These are phyloP conservation scores for Populus hybrid DNA, from an alignment of 441 rosid species.

Conservation along the genomic window DNA sequence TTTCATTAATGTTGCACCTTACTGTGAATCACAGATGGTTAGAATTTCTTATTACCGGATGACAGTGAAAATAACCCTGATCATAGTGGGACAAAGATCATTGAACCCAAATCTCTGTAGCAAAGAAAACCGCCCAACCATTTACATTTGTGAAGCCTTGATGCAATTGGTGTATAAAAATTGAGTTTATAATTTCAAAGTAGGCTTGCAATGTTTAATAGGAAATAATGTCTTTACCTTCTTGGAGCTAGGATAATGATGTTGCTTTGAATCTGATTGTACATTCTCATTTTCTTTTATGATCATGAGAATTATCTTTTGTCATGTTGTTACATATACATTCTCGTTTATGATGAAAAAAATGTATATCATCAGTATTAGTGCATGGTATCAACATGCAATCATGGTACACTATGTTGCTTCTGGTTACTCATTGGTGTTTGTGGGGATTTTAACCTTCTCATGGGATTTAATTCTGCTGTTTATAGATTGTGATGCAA, in stretches of 20 bases:
- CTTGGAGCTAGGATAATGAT: no score
- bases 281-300: no score
- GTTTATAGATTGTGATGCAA: slow-evolving; percentile 59
- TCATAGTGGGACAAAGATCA: neutral
- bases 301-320: no score
- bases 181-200: neutral
- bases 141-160: neutral
- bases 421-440: neutral
- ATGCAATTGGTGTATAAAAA: neutral
- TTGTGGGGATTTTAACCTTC: neutral
- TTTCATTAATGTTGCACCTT: neutral
- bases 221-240: no score
- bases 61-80: neutral
- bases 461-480: slow-evolving; percentile 9
- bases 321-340: no score
- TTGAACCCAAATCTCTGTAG: neutral
- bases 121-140: neutral
- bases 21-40: neutral
- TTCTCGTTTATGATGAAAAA: neutral
- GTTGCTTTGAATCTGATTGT: no score
- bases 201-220: no score
- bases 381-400: neutral
- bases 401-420: neutral
- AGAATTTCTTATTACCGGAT: neutral
- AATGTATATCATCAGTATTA: neutral